phyloP scores from a whole-genome alignment of 2,329 filamentous ascomycete species.

The Pseudogymnoascus sp. region DNA sequence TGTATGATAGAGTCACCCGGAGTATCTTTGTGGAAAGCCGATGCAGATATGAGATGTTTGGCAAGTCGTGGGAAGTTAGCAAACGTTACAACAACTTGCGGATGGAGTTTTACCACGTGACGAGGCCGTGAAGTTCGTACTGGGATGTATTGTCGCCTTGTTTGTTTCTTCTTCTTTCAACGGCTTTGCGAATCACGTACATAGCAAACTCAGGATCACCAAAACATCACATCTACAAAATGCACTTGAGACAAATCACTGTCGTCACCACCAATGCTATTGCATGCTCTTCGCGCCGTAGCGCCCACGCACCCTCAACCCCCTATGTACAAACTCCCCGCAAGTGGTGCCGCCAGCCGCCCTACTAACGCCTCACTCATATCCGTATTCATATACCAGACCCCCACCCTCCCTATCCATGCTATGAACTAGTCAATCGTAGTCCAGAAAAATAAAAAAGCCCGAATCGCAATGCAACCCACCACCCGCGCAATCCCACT shows the following conservation, averaged over 20 bases:
- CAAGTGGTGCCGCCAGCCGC: constrained; percentile 3
- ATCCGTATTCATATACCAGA: not conserved
- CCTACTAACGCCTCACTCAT: constrained; percentile 2
- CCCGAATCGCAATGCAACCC: not conserved
- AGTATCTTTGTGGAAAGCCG: not conserved
- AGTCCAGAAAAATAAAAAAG: constrained; percentile 4
- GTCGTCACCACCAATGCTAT: constrained; percentile 4
- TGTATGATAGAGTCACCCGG: not conserved
- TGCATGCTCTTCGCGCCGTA: not conserved
- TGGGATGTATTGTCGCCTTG: not conserved
- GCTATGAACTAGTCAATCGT: constrained; percentile 3
- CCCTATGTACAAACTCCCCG: not conserved
- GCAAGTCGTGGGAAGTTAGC: not conserved
- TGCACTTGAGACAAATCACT: not conserved
- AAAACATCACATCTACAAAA: not conserved
- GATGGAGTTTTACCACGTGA: not conserved
- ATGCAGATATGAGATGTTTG: not conserved
- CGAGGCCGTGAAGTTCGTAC: not conserved
- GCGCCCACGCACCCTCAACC: not conserved
- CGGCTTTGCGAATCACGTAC: not conserved
- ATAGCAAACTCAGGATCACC: not conserved
- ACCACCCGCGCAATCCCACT: not conserved
- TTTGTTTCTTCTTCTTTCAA: not conserved
- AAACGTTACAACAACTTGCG: too few species aligned
- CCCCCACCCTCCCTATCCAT: not conserved